A percentile compares a stretch with the other conserved stretches of the same genome.
Conservation (phyloP, 2,329 filamentous ascomycete genomes). For the Aaosphaeria arxii region DNA sequence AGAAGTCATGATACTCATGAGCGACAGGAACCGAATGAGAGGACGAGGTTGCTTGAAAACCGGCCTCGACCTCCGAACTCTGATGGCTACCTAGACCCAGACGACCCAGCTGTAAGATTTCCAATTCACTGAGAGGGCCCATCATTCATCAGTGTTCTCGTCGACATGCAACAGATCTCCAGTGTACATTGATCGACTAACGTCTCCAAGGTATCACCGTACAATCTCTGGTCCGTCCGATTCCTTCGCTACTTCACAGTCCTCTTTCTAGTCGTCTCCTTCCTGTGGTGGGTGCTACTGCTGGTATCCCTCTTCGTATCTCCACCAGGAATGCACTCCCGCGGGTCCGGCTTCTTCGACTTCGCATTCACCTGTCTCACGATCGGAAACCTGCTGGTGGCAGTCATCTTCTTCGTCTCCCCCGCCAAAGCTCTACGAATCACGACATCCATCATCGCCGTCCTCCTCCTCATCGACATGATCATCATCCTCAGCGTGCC, state of each 20-base stretch:
- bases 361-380: conserved; percentile 82
- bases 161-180: not conserved
- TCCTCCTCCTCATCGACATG: conserved; percentile 69
- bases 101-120: conserved; percentile 72
- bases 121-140: not conserved
- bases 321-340: conserved; percentile 78
- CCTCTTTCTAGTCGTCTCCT: conserved; percentile 69
- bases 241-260: conserved; percentile 75
- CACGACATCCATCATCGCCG: conserved; percentile 64
- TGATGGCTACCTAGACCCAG: conserved; percentile 69
- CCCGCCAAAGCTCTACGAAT: conserved; percentile 79
- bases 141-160: not conserved
- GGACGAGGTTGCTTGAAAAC: conserved; percentile 62
- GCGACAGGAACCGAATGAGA: conserved; percentile 53
- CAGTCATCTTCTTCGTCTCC: conserved; percentile 81
- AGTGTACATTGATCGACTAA: conserved; percentile 2
- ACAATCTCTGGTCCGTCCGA: conserved; percentile 91
- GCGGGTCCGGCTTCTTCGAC: conserved; percentile 89
- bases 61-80: conserved; percentile 53
- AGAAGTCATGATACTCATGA: conserved; percentile 28
- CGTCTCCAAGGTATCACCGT: conserved; percentile 65
- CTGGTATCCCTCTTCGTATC: conserved; percentile 90
- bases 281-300: conserved; percentile 89
- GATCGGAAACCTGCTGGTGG: conserved; percentile 69
- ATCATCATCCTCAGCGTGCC: conserved; percentile 76